A percentile compares a stretch with the other conserved stretches of the same genome.
Evolutionary conservation across 2,329 filamentous ascomycete species (phyloP).

Genomic region (Nothophaeocryptopus gaeumannii): DNA sequence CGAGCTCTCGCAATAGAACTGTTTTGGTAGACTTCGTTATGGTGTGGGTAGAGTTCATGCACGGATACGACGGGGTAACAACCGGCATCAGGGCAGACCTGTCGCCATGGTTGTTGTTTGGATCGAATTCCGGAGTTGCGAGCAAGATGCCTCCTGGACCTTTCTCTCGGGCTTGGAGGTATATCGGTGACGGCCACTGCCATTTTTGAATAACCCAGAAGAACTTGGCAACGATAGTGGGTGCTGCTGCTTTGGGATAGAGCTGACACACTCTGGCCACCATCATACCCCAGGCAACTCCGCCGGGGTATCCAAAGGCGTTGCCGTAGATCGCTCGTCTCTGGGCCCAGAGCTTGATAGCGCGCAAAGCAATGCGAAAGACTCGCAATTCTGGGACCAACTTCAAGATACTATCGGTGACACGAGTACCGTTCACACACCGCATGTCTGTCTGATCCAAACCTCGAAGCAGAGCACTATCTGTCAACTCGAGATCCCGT

Average conservation of each 20-base stretch:
- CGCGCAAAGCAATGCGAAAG: slow-evolving; percentile 83
- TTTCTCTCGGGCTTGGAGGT: slow-evolving; percentile 83
- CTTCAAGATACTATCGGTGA: slow-evolving; percentile 86
- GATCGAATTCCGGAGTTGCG: slow-evolving; percentile 90
- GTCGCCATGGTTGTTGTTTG: slow-evolving; percentile 78
- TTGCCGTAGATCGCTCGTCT: slow-evolving; percentile 91
- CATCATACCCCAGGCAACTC: slow-evolving; percentile 97
- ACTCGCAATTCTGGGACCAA: slow-evolving; percentile 86
- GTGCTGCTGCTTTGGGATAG: slow-evolving; percentile 86
- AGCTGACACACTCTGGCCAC: slow-evolving; percentile 94
- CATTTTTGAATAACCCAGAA: slow-evolving; percentile 88
- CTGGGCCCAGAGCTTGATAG: slow-evolving; percentile 95
- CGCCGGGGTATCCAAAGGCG: slow-evolving; percentile 92
- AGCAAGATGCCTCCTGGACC: slow-evolving; percentile 56
- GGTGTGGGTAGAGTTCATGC: slow-evolving; percentile 97
- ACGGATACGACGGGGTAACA: slow-evolving; percentile 95
- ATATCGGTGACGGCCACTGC: slow-evolving; percentile 91
- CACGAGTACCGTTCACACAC: slow-evolving; percentile 88
- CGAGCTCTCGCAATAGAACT: slow-evolving; percentile 79
- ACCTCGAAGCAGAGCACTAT: slow-evolving; percentile 80
- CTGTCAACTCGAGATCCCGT: slow-evolving; percentile 69
- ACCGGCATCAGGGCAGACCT: slow-evolving; percentile 92
- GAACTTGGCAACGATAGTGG: slow-evolving; percentile 88
- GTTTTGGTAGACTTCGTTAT: slow-evolving; percentile 81
- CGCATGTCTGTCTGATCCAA: slow-evolving; percentile 83